phyloP scores from a whole-genome alignment of 2,329 filamentous ascomycete genomes.

The Aspergillus flavus region DNA sequence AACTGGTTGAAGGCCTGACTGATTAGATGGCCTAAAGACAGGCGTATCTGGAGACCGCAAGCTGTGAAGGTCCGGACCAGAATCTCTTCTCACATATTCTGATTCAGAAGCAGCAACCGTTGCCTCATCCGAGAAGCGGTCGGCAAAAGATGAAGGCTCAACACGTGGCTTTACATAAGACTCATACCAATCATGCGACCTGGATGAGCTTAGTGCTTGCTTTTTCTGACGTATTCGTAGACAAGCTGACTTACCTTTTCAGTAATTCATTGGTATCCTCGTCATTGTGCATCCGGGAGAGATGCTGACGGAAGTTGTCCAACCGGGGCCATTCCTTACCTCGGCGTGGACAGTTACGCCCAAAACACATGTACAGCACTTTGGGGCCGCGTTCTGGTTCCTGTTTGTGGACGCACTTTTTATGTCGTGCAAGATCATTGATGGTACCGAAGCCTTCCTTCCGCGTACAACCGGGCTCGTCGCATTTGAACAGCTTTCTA shows the following conservation, averaged over 20 bases:
- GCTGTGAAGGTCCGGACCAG: conserved; percentile 6
- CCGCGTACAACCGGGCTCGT: conserved; percentile 58
- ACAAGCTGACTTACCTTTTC: conserved; percentile 44
- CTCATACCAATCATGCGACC: conserved; percentile 41
- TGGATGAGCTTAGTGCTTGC: conserved; percentile 13
- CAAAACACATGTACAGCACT: conserved; percentile 63
- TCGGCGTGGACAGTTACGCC: conserved; percentile 58
- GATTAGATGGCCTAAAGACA: conserved; percentile 7
- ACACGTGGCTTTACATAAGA: conserved; percentile 25
- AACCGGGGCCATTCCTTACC: conserved; percentile 75
- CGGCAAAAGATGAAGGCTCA: conserved; percentile 17
- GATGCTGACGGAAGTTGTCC: conserved; percentile 85
- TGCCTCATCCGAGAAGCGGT: conserved; percentile 9
- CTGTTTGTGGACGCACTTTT: conserved; percentile 68
- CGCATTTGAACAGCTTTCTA: conserved; percentile 67
- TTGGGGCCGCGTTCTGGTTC: conserved; percentile 48
- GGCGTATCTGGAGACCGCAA: conserved; percentile 7
- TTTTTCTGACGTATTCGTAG: not conserved
- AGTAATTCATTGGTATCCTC: conserved; percentile 50
- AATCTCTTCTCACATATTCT: not conserved
- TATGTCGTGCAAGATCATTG: conserved; percentile 83
- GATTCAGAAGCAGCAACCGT: conserved; percentile 13
- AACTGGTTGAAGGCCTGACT: not conserved
- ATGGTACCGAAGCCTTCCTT: conserved; percentile 72
- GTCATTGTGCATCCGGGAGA: conserved; percentile 66